phyloP scores from a whole-genome alignment of 2,329 filamentous ascomycete genomes.

The Lizonia empirigonia region DNA sequence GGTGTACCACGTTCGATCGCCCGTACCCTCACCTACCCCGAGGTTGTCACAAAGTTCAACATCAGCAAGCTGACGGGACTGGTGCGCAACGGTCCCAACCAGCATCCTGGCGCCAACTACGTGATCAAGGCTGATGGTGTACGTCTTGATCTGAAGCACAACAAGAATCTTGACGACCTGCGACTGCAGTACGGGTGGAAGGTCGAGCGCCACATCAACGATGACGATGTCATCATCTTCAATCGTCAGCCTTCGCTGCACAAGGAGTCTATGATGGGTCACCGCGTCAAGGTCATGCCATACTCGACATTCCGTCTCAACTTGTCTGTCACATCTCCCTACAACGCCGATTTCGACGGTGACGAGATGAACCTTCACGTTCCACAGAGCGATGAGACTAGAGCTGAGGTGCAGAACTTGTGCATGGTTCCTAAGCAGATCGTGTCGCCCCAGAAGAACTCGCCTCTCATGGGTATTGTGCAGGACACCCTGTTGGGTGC shows the following conservation, averaged over 20 bases:
- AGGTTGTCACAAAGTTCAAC: slow-evolving; percentile 97
- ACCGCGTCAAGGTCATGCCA: slow-evolving; percentile 96
- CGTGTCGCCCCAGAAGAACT: slow-evolving; percentile 95
- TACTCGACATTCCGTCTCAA: slow-evolving; percentile 99
- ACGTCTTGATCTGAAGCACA: slow-evolving; percentile 91
- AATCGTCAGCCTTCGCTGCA: slow-evolving; percentile 98
- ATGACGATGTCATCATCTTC: slow-evolving; percentile 98
- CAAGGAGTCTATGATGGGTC: slow-evolving; percentile 99
- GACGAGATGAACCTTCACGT: slow-evolving; percentile 99
- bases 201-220: slow-evolving; percentile 93
- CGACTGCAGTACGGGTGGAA: slow-evolving; percentile 96
- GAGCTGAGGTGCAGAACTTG: slow-evolving; percentile 90
- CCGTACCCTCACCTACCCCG: slow-evolving; percentile 90
- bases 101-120: slow-evolving; percentile 95
- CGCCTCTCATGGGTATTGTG: slow-evolving; percentile 98
- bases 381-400: slow-evolving; percentile 94
- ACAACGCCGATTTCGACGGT: slow-evolving; percentile 99
- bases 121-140: slow-evolving; percentile 93
- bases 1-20: slow-evolving; percentile 95
- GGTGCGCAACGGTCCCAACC: slow-evolving; percentile 91
- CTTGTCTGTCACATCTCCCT: slow-evolving; percentile 94
- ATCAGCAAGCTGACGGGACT: slow-evolving; percentile 88
- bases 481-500: slow-evolving; percentile 96
- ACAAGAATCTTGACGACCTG: slow-evolving; percentile 84
- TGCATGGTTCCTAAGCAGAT: slow-evolving; percentile 99